Evolutionary conservation across 2,329 filamentous ascomycete genomes (phyloP), one percentile per base, ranked within the genome.

Genomic region (Akanthomyces uredinophilus): DNA sequence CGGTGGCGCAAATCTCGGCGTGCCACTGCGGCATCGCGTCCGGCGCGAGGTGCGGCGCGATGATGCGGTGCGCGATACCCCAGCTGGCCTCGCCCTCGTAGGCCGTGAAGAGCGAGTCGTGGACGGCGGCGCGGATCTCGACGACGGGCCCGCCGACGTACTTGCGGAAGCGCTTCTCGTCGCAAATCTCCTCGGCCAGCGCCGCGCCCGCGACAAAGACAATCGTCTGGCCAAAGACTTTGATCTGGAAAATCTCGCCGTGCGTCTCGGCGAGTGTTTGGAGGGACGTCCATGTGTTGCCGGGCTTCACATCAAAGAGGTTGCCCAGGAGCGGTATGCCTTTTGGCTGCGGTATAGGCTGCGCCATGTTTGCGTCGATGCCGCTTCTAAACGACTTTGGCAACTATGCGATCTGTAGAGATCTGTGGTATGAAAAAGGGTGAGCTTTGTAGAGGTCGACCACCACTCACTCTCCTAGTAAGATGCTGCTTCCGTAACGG

Each of bases 121-220:
- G 76, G 11, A 82, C 80, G 6, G 78, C 72, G 32, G 75, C 73
- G 24, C 80, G 76, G 62, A 83, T 83, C 73, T 83, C 79, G 56
- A 81, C 76, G 56, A 84, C 74, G 4, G 81, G 81, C 0, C 80
- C 81, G 35, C 79, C 79, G 1, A 84, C 80, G 64, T 74, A 82
- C 66, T 84, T 84, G 61, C 80, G 78, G 69, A 83, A 84, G 0
- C 81, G 77, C 67, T 74, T 78, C 73, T 83, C 73, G 68, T 84
- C 80, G 67, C 81, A 83, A 2, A 83, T 69, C 66, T 82, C 81
- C 27, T 77, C 73, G 27, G 80, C 75, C 8, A 83, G 75, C n/a
- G 75, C 77, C 8, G 72, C 74, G 57, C 80, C 77, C 14, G 79
- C 81, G 7, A 81, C 75, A 63, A 83, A 83, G 37, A 75, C 67